Conservation (phyloP, 495 filamentous ascomycete genomes). For the Bryoglossum gracile region DNA sequence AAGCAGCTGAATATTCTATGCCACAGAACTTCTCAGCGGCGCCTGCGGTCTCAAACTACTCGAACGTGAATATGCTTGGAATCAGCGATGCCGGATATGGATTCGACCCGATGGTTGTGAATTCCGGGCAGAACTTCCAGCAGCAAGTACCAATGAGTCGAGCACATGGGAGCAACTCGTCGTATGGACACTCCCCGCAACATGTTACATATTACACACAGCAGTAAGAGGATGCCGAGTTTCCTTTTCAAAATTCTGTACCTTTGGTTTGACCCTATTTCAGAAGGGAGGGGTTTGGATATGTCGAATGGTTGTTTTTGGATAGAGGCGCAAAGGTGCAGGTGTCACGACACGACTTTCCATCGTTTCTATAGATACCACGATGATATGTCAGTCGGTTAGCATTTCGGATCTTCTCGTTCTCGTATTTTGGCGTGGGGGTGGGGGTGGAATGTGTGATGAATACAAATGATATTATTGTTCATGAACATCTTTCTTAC, state of each 20-base stretch:
- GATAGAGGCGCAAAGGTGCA: neutral
- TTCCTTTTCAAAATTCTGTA: neutral
- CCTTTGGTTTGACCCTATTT: neutral
- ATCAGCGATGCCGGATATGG: constrained; percentile 16
- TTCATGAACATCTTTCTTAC: too few species aligned
- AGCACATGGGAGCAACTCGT: constrained; percentile 17
- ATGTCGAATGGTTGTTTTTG: neutral
- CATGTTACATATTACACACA: constrained; percentile 31
- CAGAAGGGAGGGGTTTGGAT: neutral
- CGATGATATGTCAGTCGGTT: neutral
- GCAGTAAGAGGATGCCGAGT: neutral
- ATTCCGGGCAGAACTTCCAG: constrained; percentile 6
- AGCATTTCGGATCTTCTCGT: neutral
- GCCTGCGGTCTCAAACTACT: constrained; percentile 14
- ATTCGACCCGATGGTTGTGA: constrained; percentile 19
- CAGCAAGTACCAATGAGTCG: constrained; percentile 22
- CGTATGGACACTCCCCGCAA: constrained; percentile 20
- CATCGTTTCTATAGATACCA: constrained; percentile 3
- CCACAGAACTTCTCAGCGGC: constrained; percentile 12
- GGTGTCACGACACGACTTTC: neutral
- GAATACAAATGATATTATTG: too few species aligned
- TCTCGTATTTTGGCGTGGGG: neutral
- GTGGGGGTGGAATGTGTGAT: neutral
- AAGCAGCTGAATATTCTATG: constrained; percentile 11
- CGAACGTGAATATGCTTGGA: constrained; percentile 13